phyloP scores from a whole-genome alignment of 352 stramenopile genomes.

The Phytophthora megakarya region DNA sequence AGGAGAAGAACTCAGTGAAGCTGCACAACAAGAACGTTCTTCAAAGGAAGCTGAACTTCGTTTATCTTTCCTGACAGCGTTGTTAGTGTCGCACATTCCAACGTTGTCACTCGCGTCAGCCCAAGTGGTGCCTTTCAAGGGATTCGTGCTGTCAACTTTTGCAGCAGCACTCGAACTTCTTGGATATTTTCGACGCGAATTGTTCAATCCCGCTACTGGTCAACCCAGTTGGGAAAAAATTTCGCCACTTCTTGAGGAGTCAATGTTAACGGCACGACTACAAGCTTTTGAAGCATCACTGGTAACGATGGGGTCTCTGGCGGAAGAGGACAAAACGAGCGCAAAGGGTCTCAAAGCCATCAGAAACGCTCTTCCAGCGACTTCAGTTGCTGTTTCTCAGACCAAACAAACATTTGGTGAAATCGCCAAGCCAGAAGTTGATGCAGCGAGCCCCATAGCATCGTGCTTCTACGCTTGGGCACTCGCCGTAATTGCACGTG shows the following conservation, averaged over 20 bases:
- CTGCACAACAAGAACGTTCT: conserved; percentile 28
- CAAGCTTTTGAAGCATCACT: conserved; percentile 37
- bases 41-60: conserved; percentile 64
- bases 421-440: conserved; percentile 56
- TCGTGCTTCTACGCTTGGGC: conserved; percentile 58
- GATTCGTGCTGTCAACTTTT: conserved; percentile 50
- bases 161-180: conserved; percentile 55
- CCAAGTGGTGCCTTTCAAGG: conserved; percentile 70
- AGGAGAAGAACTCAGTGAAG: conserved; percentile 34
- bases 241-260: conserved; percentile 48
- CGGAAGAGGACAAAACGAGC: conserved; percentile 21
- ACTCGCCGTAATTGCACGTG: conserved; percentile 54
- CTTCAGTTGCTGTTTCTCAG: conserved; percentile 18
- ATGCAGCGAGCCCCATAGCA: conserved; percentile 49
- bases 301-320: conserved; percentile 12
- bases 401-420: conserved; percentile 55
- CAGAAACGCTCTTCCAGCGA: conserved; percentile 27
- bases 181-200: conserved; percentile 36
- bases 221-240: conserved; percentile 71
- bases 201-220: conserved; percentile 65
- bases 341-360: conserved; percentile 20
- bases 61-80: conserved; percentile 51
- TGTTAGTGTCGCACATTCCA: conserved; percentile 56
- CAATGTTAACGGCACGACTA: conserved; percentile 33
- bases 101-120: conserved; percentile 49